A percentile compares a stretch with the other conserved stretches of the same genome.
Evolutionary conservation across 1,284 basidiomycete species (phyloP).

Genomic region (Malassezia caprae): DNA sequence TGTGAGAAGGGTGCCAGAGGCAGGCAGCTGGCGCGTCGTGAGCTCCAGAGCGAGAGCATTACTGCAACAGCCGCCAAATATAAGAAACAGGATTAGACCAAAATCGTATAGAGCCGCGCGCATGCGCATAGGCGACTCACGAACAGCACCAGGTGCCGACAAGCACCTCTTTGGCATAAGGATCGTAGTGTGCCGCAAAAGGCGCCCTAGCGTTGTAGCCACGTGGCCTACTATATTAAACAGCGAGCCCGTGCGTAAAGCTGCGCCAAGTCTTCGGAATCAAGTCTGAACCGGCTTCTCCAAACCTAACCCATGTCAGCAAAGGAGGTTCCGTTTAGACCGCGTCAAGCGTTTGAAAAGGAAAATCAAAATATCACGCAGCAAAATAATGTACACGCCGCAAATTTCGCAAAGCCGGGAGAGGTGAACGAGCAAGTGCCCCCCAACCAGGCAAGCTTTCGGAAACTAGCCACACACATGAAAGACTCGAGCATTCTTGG

Average conservation of each 20-base stretch:
- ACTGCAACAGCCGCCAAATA: constrained; percentile 46
- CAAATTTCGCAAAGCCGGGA: neutral
- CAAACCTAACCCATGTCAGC: neutral
- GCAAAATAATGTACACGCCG: neutral
- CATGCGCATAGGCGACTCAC: neutral
- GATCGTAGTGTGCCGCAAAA: neutral
- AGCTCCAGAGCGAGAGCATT: constrained; percentile 43
- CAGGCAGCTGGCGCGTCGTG: constrained; percentile 31
- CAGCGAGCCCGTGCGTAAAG: neutral
- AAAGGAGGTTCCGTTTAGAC: neutral
- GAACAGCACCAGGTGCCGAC: neutral
- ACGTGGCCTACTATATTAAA: neutral
- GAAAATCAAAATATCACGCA: neutral
- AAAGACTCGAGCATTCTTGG: neutral
- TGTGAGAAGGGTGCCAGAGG: constrained; percentile 38
- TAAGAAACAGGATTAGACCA: constrained; percentile 32
- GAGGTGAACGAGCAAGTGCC: neutral
- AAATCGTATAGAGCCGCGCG: constrained; percentile 1
- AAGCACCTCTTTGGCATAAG: neutral
- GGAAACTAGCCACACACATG: neutral
- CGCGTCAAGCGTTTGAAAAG: too few species aligned
- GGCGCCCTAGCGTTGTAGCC: neutral
- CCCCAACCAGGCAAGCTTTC: neutral
- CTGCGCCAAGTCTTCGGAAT: neutral
- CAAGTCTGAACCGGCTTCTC: neutral